A percentile compares a stretch with the other conserved stretches of the same genome.
Evolutionary conservation across 2,329 filamentous ascomycete genomes (phyloP).

Genomic region (Monilinia laxa): DNA sequence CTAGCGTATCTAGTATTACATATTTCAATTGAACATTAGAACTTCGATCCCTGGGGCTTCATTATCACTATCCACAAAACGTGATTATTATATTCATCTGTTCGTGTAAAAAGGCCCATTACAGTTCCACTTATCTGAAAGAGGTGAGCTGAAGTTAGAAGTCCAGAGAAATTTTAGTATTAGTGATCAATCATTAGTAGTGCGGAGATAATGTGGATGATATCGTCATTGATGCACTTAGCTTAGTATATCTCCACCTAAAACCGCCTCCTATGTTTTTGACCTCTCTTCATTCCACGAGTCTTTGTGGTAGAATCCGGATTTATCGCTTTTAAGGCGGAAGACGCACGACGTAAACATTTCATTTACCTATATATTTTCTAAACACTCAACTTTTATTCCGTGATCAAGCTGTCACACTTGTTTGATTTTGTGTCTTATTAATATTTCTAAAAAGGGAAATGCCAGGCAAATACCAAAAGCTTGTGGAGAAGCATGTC

Average conservation of each 20-base stretch:
- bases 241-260: not conserved
- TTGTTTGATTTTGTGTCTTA: not conserved
- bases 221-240: not conserved
- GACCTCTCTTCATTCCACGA: not conserved
- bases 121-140: not conserved
- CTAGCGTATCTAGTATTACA: not conserved
- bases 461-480: slow-evolving; percentile 34
- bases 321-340: slow-evolving; percentile 1
- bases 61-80: not conserved
- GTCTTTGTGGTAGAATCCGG: not conserved
- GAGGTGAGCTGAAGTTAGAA: not conserved
- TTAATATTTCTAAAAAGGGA: not conserved
- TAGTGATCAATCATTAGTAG: not conserved
- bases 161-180: not conserved
- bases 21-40: not conserved
- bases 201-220: not conserved
- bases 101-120: not conserved
- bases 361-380: not conserved
- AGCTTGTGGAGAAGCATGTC: slow-evolving; percentile 35
- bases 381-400: not conserved
- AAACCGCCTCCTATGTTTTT: not conserved
- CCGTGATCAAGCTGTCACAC: not conserved
- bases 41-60: not conserved
- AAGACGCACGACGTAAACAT: not conserved
- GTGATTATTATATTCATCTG: not conserved